Evolutionary conservation across 2,329 filamentous ascomycete species (phyloP).

Genomic region (Pseudogymnoascus pannorum): DNA sequence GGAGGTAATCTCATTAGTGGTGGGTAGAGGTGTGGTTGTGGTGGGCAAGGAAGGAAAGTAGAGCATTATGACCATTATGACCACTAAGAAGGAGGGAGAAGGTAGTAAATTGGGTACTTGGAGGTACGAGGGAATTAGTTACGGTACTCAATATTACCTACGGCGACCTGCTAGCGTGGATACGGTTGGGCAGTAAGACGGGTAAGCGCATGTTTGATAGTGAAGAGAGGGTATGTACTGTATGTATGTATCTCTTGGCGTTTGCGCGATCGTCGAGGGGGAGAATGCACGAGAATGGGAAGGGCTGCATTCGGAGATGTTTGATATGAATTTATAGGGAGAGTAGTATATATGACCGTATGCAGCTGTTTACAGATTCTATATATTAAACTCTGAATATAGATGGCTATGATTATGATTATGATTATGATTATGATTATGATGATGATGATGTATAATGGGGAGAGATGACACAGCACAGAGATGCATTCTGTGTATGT

Average conservation of each 20-base stretch:
- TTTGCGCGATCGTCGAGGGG: background rate
- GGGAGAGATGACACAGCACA: background rate
- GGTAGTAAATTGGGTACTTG: background rate
- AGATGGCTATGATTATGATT: too few relatives aligned
- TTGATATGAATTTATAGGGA: too few relatives aligned
- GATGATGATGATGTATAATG: too few relatives aligned
- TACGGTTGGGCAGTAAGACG: background rate
- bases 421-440: too few relatives aligned
- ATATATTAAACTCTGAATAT: background rate
- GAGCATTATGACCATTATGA: background rate
- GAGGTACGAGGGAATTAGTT: background rate
- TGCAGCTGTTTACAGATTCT: background rate
- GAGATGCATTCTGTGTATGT: background rate
- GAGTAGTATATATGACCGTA: too few relatives aligned
- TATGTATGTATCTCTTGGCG: background rate
- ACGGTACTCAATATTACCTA: background rate
- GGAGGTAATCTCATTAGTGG: background rate
- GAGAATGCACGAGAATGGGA: background rate
- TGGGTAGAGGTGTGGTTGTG: background rate
- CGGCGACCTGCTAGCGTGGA: background rate
- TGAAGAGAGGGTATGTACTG: background rate
- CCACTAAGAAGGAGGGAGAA: background rate
- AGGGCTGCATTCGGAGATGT: background rate
- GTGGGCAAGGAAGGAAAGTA: background rate
- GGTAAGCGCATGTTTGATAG: background rate